Evolutionary conservation across 2,329 filamentous ascomycete genomes (phyloP), one percentile per base, ranked within the genome.

Genomic region (Beauveria varroae): DNA sequence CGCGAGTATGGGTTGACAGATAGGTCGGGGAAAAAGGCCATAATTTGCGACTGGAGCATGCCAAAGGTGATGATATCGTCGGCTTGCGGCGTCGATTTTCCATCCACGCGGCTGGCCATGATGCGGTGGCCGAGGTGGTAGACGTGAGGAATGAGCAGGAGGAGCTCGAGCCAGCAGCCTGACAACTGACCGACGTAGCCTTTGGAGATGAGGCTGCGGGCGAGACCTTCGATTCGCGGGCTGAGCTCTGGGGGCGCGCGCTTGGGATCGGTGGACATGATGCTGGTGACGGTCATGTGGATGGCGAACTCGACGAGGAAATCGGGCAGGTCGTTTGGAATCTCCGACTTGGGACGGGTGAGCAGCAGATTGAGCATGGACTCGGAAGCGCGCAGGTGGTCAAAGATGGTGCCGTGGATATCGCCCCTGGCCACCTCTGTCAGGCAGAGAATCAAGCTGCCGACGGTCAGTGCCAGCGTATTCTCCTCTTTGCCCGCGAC

Each of bases 261-360:
- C n/a, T 68, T 65, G 0, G 69, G 66, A 51, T 75, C 63, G 37
- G 78, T 74, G 0, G 78, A 78, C 50, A 80, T 77, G 73, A 80
- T 78, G 65, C 77, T 79, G 7, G 76, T 73, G 3, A 75, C 73
- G 3, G 76, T 73, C 51, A 77, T 79, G 66, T 80, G 78, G 62
- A 77, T 74, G 63, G 79, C 80, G 44, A 79, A 80, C 66, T 80
- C 78, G 51, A 79, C 72, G 3, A 80, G 72, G 55, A 79, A 79
- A 30, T 78, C 73, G 30, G 74, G 72, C 3, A 80, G 63, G 10
- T 76, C 72, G 14, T 72, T 70, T 2, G 71, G 71, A 3, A 74
- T 64, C 3, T 73, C 68, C 0, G 68, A 64, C 46, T 73, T 68
- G 4, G 68, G 69, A 4, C 73, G 65, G 0, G 67, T 68, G 4